Evolutionary conservation across 495 filamentous ascomycete species (phyloP).

Genomic region (Aspergillus panamensis): DNA sequence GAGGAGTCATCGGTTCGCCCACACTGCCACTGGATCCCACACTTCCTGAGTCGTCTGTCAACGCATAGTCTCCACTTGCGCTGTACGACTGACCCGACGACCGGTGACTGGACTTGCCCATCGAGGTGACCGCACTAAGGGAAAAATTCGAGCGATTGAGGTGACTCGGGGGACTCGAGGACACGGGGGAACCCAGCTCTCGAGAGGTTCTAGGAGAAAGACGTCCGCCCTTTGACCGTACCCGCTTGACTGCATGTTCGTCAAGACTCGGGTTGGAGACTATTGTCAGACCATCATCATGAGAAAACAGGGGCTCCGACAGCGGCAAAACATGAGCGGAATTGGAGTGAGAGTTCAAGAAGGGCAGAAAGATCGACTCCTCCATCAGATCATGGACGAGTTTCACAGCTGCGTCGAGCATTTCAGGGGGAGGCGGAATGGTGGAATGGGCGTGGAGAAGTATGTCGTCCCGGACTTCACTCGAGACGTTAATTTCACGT

Average conservation of each 20-base stretch:
- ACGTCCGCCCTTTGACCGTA: constrained; percentile 37
- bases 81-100: constrained; percentile 35
- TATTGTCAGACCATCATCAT: constrained; percentile 35
- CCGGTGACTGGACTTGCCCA: constrained; percentile 35
- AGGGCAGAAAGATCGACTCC: constrained; percentile 68
- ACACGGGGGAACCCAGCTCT: constrained; percentile 33
- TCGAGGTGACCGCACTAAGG: constrained; percentile 30
- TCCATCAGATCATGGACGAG: constrained; percentile 97
- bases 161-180: constrained; percentile 22
- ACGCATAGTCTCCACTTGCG: constrained; percentile 39
- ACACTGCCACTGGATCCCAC: constrained; percentile 41
- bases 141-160: constrained; percentile 33
- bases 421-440: constrained; percentile 71
- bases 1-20: constrained; percentile 81
- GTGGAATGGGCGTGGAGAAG: constrained; percentile 58
- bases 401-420: constrained; percentile 81
- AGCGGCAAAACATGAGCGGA: constrained; percentile 32
- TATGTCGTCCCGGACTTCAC: constrained; percentile 76
- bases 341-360: constrained; percentile 39
- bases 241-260: constrained; percentile 30
- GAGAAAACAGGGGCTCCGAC: constrained; percentile 29
- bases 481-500: constrained; percentile 89
- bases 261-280: constrained; percentile 32
- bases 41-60: constrained; percentile 50
- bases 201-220: constrained; percentile 45